These are phyloP conservation scores for Pestalotiopsis fici DNA, from an alignment of 2,329 filamentous ascomycete genomes.

Conservation along the genomic window DNA sequence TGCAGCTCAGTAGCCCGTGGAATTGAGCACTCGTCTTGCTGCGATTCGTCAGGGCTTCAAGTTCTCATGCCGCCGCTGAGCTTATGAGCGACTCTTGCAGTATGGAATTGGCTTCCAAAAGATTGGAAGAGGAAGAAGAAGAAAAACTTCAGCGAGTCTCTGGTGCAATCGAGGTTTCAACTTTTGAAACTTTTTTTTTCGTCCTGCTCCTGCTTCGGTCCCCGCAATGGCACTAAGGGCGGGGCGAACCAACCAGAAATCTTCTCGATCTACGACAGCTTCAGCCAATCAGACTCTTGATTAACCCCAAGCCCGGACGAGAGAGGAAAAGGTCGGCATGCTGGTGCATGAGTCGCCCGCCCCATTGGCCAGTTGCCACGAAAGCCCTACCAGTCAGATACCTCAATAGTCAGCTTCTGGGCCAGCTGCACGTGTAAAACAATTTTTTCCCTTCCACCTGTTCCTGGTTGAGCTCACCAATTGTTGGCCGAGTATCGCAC, in stretches of 20 bases:
- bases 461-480: background rate
- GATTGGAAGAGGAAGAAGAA: background rate
- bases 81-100: background rate
- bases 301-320: background rate
- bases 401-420: background rate
- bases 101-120: background rate
- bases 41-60: conserved; percentile 5
- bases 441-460: background rate
- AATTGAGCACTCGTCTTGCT: conserved; percentile 2
- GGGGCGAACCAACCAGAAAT: conserved; percentile 3
- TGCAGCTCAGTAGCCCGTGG: conserved; percentile 8
- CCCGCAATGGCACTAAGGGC: background rate
- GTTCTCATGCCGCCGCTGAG: conserved; percentile 8
- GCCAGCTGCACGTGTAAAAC: background rate
- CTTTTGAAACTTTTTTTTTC: conserved; percentile 9
- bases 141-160: conserved; percentile 4
- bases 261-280: conserved; percentile 7
- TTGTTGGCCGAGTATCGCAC: background rate
- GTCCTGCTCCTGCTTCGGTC: conserved; percentile 1
- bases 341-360: background rate
- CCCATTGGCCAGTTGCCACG: conserved; percentile 7
- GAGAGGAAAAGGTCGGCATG: background rate
- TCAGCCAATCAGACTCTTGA: conserved; percentile 1
- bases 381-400: conserved; percentile 5
- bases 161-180: background rate